phyloP scores from a whole-genome alignment of 108 stramenopile species.

The Discostella stelligeroides region DNA sequence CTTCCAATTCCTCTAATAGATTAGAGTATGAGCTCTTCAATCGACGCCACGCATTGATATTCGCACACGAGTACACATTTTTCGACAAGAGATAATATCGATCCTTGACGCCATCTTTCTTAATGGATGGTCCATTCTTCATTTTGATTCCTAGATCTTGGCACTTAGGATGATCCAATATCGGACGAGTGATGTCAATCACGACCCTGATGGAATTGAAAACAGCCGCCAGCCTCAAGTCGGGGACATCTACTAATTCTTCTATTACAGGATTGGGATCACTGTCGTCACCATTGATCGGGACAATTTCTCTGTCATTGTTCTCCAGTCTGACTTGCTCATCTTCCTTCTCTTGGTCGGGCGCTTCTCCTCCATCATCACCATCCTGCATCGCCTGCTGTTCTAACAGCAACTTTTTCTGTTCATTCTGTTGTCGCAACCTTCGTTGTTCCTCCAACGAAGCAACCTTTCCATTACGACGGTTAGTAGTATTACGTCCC shows the following conservation, averaged over 20 bases:
- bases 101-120: constrained; percentile 11
- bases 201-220: constrained; percentile 48
- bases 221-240: constrained; percentile 22
- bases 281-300: background rate
- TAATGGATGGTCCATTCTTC: constrained; percentile 31
- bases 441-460: constrained; percentile 40
- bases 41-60: constrained; percentile 23
- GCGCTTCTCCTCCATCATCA: background rate
- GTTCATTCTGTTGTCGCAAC: constrained; percentile 29
- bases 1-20: constrained; percentile 28
- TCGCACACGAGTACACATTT: constrained; percentile 17
- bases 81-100: constrained; percentile 27
- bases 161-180: constrained; percentile 34
- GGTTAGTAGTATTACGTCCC: background rate
- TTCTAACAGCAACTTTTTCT: constrained; percentile 11
- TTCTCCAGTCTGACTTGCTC: too few relatives aligned
- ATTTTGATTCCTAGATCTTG: constrained; percentile 29
- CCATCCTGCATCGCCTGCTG: constrained; percentile 9
- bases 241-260: constrained; percentile 11
- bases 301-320: constrained; percentile 16
- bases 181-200: constrained; percentile 30
- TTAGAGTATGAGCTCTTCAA: background rate
- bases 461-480: constrained; percentile 7
- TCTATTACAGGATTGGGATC: background rate
- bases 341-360: background rate